Conservation (phyloP, 2,329 filamentous ascomycete species). For the Chrysoporthe deuterocubensis region DNA sequence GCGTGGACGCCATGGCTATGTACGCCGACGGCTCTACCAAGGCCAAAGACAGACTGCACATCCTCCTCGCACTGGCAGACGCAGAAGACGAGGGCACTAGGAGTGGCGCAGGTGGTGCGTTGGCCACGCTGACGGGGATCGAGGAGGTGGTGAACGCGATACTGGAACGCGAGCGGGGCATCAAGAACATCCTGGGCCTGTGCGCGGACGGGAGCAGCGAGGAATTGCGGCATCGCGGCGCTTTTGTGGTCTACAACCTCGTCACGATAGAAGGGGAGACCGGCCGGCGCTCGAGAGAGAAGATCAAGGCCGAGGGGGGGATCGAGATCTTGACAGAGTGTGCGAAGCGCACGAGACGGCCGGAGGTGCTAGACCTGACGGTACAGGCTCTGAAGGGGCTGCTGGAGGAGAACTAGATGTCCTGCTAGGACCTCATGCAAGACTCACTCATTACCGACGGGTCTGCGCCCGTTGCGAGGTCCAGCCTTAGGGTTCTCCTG, state of each 20-base stretch:
- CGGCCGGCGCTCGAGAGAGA: constrained; percentile 63
- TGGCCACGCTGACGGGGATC: constrained; percentile 82
- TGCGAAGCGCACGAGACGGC: constrained; percentile 69
- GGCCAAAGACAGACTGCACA: constrained; percentile 75
- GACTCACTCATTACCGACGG: not conserved
- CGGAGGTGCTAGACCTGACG: constrained; percentile 71
- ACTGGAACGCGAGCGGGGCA: constrained; percentile 70
- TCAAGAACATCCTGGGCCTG: constrained; percentile 78
- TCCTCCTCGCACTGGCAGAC: constrained; percentile 86
- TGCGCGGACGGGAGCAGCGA: constrained; percentile 72
- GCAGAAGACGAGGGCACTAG: constrained; percentile 80
- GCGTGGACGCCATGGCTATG: constrained; percentile 66
- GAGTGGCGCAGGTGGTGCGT: constrained; percentile 82
- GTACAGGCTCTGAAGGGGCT: constrained; percentile 75
- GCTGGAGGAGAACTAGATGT: constrained; percentile 44
- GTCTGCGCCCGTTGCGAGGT: no score
- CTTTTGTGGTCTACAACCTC: constrained; percentile 77
- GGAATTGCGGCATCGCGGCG: constrained; percentile 71
- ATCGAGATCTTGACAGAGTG: constrained; percentile 71
- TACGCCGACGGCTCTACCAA: constrained; percentile 71
- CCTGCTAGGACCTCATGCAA: not conserved
- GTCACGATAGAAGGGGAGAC: constrained; percentile 67
- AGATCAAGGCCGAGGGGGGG: constrained; percentile 65
- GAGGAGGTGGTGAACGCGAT: constrained; percentile 75
- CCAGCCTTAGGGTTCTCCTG: no score